Conservation (phyloP, 306 rosid genomes). For the Trifolium dubium region DNA sequence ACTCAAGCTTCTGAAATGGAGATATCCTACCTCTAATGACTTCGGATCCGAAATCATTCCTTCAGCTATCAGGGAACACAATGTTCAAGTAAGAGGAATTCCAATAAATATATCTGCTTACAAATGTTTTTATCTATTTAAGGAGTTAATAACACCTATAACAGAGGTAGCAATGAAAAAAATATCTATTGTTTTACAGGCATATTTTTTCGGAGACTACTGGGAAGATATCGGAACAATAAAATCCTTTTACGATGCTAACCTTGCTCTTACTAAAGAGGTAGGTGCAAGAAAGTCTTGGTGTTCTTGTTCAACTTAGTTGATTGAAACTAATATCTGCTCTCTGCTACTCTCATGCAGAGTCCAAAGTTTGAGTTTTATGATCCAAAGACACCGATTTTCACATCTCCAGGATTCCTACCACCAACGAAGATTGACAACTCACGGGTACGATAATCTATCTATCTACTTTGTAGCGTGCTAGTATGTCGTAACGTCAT, state of each 20-base stretch:
- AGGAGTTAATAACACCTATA: conserved; percentile 16
- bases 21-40: conserved; percentile 83
- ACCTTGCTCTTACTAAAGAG: conserved; percentile 87
- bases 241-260: conserved; percentile 80
- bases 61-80: conserved; percentile 69
- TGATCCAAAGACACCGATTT: conserved; percentile 86
- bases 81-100: conserved; percentile 76
- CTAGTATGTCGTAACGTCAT: neutral
- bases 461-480: conserved; percentile 11
- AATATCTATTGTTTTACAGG: conserved; percentile 51
- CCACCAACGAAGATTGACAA: conserved; percentile 91
- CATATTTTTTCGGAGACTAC: conserved; percentile 78
- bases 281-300: conserved; percentile 42
- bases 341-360: conserved; percentile 51
- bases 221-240: conserved; percentile 98
- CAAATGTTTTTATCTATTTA: conserved; percentile 22
- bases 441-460: conserved; percentile 59
- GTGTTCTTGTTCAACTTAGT: conserved; percentile 32
- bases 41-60: conserved; percentile 98
- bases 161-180: conserved; percentile 2
- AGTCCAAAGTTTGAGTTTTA: conserved; percentile 77
- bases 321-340: conserved; percentile 35
- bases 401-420: conserved; percentile 88
- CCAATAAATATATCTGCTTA: neutral
- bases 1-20: conserved; percentile 73